Conservation (phyloP, 2,329 filamentous ascomycete species). For the Simplicillium aogashimaense region DNA sequence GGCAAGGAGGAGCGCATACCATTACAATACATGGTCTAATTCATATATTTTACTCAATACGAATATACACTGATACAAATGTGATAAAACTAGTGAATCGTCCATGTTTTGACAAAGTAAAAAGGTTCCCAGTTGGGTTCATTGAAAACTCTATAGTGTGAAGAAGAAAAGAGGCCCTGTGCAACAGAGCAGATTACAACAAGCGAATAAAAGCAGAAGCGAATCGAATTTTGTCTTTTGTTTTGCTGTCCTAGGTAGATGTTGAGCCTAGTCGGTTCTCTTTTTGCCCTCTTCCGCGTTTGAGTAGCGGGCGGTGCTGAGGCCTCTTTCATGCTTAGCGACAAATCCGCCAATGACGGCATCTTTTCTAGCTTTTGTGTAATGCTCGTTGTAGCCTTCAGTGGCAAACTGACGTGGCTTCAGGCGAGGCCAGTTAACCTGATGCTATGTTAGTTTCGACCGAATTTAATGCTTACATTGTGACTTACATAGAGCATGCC, state of each 20-base stretch:
- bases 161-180: not conserved
- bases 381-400: slow-evolving; percentile 82
- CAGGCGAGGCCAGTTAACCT: slow-evolving; percentile 98
- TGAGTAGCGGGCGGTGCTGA: slow-evolving; percentile 71
- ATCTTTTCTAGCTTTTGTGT: slow-evolving; percentile 74
- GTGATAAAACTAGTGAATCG: no score
- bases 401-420: slow-evolving; percentile 79
- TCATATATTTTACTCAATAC: no score
- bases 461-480: not conserved
- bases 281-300: slow-evolving; percentile 97
- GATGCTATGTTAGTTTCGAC: slow-evolving; percentile 10
- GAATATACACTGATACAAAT: no score
- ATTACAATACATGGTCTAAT: no score
- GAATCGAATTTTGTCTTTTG: slow-evolving; percentile 2
- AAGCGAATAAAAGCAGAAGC: not conserved
- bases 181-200: no score
- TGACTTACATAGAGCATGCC: slow-evolving; percentile 87
- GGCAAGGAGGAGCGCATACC: no score
- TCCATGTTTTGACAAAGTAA: no score
- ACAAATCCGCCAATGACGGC: slow-evolving; percentile 65
- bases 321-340: slow-evolving; percentile 65
- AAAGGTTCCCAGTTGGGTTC: no score
- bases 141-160: not conserved
- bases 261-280: slow-evolving; percentile 64
- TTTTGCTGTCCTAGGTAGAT: not conserved